Evolutionary conservation across 768 basidiomycete genomes (phyloP).

Genomic region (Cystoderma amianthinum): DNA sequence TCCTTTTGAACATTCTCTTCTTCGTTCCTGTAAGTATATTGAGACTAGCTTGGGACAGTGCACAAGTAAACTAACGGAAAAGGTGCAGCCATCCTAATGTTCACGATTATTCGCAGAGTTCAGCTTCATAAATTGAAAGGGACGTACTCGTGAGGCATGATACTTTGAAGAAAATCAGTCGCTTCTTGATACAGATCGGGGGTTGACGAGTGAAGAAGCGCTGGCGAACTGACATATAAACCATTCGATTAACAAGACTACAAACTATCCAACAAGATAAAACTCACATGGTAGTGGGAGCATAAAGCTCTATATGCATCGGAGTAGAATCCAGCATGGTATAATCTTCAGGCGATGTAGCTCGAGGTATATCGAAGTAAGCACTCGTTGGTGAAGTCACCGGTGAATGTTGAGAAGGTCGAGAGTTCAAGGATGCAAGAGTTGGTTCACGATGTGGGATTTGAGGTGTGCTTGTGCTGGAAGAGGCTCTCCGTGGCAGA

Average conservation of each 20-base stretch:
- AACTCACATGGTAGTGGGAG: not conserved
- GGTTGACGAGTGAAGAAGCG: not conserved
- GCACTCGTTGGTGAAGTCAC: constrained; percentile 3
- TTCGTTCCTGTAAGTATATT: not conserved
- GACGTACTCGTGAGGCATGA: constrained; percentile 36
- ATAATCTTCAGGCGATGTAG: constrained; percentile 1
- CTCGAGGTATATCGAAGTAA: not conserved
- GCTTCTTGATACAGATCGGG: constrained; percentile 11
- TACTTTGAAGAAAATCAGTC: constrained; percentile 25
- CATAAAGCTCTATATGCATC: not conserved
- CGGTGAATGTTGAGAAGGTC: constrained; percentile 2
- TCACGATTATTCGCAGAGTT: not conserved
- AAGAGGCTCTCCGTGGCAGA: not conserved
- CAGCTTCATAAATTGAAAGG: not conserved
- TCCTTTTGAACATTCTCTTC: not conserved
- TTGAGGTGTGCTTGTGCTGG: constrained; percentile 5
- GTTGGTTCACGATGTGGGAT: constrained; percentile 10
- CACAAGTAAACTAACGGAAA: constrained; percentile 18
- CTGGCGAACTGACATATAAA: not conserved
- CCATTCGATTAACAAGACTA: not conserved
- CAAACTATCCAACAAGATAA: not conserved
- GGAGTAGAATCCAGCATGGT: not conserved
- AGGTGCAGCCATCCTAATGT: constrained; percentile 25
- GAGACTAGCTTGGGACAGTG: not conserved
- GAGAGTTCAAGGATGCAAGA: constrained; percentile 12